These are phyloP conservation scores for Cercospora canescens DNA, from an alignment of 2,329 filamentous ascomycete species.

Conservation along the genomic window DNA sequence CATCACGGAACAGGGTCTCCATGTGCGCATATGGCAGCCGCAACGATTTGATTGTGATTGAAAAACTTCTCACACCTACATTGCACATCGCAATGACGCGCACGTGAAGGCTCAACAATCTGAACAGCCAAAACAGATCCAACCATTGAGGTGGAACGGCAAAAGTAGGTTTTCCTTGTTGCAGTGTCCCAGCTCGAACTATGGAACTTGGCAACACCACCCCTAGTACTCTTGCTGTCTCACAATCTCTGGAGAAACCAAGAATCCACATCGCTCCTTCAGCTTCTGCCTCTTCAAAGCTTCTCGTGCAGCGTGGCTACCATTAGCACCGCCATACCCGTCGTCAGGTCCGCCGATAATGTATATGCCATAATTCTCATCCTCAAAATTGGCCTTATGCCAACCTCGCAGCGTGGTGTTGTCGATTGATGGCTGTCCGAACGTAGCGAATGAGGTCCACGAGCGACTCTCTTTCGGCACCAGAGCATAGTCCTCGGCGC, in stretches of 20 bases:
- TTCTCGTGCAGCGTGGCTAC: constrained; percentile 30
- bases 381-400: constrained; percentile 38
- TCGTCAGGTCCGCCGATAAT: constrained; percentile 49
- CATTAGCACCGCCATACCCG: constrained; percentile 44
- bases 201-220: background rate
- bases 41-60: too few relatives aligned
- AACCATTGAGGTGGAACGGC: too few relatives aligned
- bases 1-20: too few relatives aligned
- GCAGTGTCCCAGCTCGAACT: too few relatives aligned
- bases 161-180: too few relatives aligned
- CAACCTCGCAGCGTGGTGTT: constrained; percentile 47
- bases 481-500: constrained; percentile 44
- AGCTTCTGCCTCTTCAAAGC: constrained; percentile 42
- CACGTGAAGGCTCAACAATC: too few relatives aligned
- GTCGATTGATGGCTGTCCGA: constrained; percentile 38
- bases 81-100: too few relatives aligned
- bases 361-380: constrained; percentile 38
- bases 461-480: constrained; percentile 44
- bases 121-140: too few relatives aligned
- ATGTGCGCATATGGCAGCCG: too few relatives aligned
- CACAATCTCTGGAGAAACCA: constrained; percentile 50
- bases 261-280: constrained; percentile 49
- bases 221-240: constrained; percentile 30
- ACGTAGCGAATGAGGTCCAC: constrained; percentile 50
- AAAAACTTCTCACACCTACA: too few relatives aligned